Percentiles rank a stretch among this genome's conserved stretches.
These are phyloP conservation scores for Dicorynia guianensis DNA, from an alignment of 306 rosid species.

Conservation along the genomic window DNA sequence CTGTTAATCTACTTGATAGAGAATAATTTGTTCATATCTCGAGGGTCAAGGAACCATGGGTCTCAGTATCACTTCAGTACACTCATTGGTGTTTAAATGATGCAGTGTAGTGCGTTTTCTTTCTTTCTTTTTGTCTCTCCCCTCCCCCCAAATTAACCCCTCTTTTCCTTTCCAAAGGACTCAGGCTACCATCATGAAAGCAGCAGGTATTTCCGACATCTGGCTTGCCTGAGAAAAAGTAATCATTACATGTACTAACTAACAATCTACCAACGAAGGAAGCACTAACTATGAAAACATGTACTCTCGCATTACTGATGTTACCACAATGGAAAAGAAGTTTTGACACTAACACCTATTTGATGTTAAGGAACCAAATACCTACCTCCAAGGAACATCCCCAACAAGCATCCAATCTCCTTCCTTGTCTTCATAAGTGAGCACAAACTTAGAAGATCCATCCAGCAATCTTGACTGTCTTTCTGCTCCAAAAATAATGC, in stretches of 20 bases:
- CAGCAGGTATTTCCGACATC: neutral
- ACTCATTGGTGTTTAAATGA: too few species aligned
- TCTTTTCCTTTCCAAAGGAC: neutral
- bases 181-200: neutral
- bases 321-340: neutral
- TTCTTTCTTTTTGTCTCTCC: too few species aligned
- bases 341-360: neutral
- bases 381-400: conserved; percentile 93
- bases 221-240: neutral
- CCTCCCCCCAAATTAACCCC: too few species aligned
- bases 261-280: conserved; percentile 2
- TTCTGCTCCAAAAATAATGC: conserved; percentile 31
- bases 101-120: neutral
- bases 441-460: conserved; percentile 70
- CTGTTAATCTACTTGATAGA: neutral
- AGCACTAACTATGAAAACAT: conserved; percentile 9
- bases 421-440: conserved; percentile 83
- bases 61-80: neutral
- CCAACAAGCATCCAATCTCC: conserved; percentile 97
- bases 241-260: neutral
- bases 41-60: neutral
- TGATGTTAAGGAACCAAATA: conserved; percentile 22
- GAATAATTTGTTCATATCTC: neutral
- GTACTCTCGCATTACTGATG: neutral
- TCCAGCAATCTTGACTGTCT: conserved; percentile 59